phyloP scores from a whole-genome alignment of 139 green algal genomes.

The Deuterostichococcus epilithicus region DNA sequence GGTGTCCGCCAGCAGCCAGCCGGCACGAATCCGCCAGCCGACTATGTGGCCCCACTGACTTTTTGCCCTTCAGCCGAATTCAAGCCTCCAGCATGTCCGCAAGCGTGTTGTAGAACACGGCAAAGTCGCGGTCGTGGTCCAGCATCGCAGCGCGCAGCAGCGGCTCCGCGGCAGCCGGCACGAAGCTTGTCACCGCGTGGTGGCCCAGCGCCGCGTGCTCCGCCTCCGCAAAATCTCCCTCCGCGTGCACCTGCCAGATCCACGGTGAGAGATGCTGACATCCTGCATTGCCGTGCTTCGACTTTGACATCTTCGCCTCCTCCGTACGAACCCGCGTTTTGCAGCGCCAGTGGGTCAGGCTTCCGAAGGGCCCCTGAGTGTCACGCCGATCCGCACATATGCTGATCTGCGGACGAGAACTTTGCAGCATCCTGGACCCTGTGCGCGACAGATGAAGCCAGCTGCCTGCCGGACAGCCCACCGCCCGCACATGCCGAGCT shows the following conservation, averaged over 20 bases:
- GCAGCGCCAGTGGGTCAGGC: no score
- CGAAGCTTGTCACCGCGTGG: conserved; percentile 72
- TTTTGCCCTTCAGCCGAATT: not conserved
- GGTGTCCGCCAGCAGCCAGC: no score
- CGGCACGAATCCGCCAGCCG: no score
- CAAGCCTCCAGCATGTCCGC: conserved; percentile 70
- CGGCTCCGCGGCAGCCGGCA: conserved; percentile 51
- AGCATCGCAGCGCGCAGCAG: conserved; percentile 68
- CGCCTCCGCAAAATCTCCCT: conserved; percentile 65
- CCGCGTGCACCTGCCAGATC: conserved; percentile 63
- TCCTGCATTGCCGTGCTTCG: no score
- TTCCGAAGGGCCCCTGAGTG: no score
- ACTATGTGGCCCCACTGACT: no score
- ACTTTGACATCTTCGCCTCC: no score
- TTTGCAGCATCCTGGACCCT: not conserved
- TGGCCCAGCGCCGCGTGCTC: conserved; percentile 92
- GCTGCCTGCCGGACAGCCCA: no score
- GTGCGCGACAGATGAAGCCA: not conserved
- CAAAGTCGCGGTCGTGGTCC: conserved; percentile 90
- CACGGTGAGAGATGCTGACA: not conserved
- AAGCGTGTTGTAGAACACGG: conserved; percentile 84
- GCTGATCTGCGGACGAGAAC: no score
- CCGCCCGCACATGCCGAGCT: no score
- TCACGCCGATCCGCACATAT: no score
- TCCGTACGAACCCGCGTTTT: no score